These are phyloP conservation scores for Lasiosphaeria miniovina DNA, from an alignment of 495 filamentous ascomycete genomes.

Conservation along the genomic window DNA sequence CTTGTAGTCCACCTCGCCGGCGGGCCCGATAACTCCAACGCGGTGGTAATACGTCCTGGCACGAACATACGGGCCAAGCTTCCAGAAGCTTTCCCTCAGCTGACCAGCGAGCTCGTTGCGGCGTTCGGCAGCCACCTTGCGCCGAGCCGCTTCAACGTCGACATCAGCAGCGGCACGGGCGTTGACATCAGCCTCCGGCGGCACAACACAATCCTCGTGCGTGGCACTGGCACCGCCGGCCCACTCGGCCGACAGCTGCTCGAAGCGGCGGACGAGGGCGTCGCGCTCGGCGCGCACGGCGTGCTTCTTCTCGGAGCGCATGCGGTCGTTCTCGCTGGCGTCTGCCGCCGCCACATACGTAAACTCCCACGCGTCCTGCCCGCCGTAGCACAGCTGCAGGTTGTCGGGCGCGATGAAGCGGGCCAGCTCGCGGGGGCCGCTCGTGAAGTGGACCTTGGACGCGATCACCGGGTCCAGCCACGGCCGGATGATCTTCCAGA, in stretches of 20 bases:
- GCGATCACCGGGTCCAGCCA: slow-evolving; percentile 18
- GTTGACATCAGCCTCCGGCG: too few relatives aligned
- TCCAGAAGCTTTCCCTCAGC: slow-evolving; percentile 11
- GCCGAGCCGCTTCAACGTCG: too few relatives aligned
- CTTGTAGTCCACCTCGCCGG: slow-evolving; percentile 7
- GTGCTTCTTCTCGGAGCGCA: slow-evolving; percentile 9
- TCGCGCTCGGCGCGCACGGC: background rate
- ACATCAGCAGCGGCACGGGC: too few relatives aligned
- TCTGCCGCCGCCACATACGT: slow-evolving; percentile 8
- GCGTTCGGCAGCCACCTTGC: background rate
- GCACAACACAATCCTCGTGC: too few relatives aligned
- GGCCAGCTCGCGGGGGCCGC: slow-evolving; percentile 1
- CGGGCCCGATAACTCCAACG: slow-evolving; percentile 1
- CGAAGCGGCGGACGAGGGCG: slow-evolving; percentile 12
- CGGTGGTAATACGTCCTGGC: slow-evolving; percentile 13
- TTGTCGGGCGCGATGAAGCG: slow-evolving; percentile 10
- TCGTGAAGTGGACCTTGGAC: slow-evolving; percentile 17
- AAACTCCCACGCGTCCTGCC: slow-evolving; percentile 11
- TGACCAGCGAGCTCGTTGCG: background rate
- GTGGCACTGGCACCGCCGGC: too few relatives aligned
- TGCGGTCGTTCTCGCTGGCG: slow-evolving; percentile 9
- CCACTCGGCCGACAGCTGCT: slow-evolving; percentile 12
- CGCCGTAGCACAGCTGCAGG: slow-evolving; percentile 12
- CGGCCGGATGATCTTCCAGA: slow-evolving; percentile 14
- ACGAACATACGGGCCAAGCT: slow-evolving; percentile 12